Conservation (phyloP, 2,329 filamentous ascomycete species). For the Immersiporthe knoxdaviesiana region DNA sequence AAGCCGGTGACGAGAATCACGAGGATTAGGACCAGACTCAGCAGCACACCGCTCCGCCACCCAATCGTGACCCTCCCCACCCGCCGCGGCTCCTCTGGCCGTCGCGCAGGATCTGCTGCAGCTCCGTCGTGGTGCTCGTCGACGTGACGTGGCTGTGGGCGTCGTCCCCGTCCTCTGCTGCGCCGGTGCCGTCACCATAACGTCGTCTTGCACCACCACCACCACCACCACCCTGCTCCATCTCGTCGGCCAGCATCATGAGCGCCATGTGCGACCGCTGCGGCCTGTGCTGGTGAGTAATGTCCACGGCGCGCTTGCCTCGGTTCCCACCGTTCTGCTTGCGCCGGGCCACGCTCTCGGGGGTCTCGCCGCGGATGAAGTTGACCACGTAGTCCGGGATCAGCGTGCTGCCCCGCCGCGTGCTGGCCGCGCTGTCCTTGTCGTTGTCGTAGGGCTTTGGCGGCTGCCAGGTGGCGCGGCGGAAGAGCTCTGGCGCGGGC, state of each 20-base stretch:
- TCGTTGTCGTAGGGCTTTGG: conserved; percentile 17
- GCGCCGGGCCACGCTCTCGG: conserved; percentile 53
- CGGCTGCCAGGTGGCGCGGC: conserved; percentile 36
- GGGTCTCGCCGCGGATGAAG: conserved; percentile 59
- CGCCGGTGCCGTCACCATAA: no score
- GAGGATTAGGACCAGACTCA: conserved; percentile 46
- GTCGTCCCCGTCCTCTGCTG: conserved; percentile 11
- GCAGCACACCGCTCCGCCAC: conserved; percentile 53
- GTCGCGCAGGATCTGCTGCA: conserved; percentile 31
- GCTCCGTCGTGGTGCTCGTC: conserved; percentile 29
- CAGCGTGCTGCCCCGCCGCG: conserved; percentile 44
- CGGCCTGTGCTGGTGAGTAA: conserved; percentile 36
- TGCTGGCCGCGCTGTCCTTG: conserved; percentile 28
- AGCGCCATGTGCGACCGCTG: conserved; percentile 43
- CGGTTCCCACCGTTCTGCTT: conserved; percentile 42
- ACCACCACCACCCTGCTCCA: neutral
- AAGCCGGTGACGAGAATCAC: conserved; percentile 32
- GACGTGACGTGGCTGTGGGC: conserved; percentile 17
- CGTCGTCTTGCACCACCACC: no score
- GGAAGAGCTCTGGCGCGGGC: conserved; percentile 18
- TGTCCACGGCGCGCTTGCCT: conserved; percentile 39
- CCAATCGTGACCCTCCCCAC: conserved; percentile 41
- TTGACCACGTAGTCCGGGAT: conserved; percentile 60
- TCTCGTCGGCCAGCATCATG: conserved; percentile 35
- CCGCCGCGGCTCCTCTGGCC: neutral